Evolutionary conservation across 2,329 filamentous ascomycete genomes (phyloP).

Genomic region (Talaromyces islandicus): DNA sequence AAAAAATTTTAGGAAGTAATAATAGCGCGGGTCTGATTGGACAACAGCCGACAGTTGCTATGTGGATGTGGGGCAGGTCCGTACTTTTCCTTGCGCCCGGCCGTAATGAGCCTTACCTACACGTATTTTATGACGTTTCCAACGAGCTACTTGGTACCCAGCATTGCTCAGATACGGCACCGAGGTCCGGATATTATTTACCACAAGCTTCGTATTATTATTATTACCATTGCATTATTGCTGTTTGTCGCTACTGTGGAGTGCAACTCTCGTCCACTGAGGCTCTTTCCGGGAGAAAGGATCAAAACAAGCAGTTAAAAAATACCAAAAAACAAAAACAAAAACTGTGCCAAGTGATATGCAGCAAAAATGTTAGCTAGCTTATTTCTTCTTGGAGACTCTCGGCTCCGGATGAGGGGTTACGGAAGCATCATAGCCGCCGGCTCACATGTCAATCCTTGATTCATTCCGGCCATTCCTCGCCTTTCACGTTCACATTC

Average conservation of each 20-base stretch:
- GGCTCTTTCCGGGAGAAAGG: neutral
- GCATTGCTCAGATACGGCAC: neutral
- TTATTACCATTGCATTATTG: too few relatives aligned
- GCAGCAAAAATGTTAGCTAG: neutral
- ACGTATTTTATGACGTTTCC: constrained; percentile 27
- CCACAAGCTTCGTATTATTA: neutral
- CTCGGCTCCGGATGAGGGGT: neutral
- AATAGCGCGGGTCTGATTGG: constrained; percentile 14
- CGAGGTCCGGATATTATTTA: too few relatives aligned
- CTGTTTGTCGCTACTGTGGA: neutral
- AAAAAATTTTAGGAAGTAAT: neutral
- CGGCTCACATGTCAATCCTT: neutral
- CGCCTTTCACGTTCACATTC: neutral
- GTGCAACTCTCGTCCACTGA: neutral
- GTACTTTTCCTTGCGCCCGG: neutral
- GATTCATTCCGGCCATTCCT: neutral
- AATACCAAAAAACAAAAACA: too few relatives aligned
- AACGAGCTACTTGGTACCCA: constrained; percentile 11
- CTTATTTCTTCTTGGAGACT: neutral
- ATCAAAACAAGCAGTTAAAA: neutral
- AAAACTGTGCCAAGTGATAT: neutral
- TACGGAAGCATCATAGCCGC: neutral
- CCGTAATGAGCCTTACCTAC: neutral
- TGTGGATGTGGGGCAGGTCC: neutral
- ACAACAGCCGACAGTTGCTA: constrained; percentile 6